These are phyloP conservation scores for Arthrobotrys conoides DNA, from an alignment of 2,329 filamentous ascomycete species.

Conservation along the genomic window DNA sequence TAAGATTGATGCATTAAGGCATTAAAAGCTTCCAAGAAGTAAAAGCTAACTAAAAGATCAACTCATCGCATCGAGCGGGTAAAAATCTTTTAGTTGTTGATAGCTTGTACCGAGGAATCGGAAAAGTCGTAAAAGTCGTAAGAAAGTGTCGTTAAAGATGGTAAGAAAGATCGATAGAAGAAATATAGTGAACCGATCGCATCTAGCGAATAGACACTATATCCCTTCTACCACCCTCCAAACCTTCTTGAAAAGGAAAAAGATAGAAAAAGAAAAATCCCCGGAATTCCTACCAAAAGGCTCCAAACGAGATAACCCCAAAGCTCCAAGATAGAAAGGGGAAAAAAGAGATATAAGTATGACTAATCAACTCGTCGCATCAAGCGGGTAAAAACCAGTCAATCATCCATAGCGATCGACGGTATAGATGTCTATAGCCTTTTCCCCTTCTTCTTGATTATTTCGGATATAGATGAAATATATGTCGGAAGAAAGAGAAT, in stretches of 20 bases:
- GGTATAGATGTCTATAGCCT: slow-evolving; percentile 1
- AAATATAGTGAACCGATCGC: slow-evolving; percentile 37
- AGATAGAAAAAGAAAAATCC: neutral
- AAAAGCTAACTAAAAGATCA: slow-evolving; percentile 24
- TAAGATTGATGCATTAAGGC: neutral
- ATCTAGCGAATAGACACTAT: slow-evolving; percentile 35
- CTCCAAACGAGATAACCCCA: neutral
- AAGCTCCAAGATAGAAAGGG: neutral
- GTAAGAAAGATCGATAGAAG: neutral
- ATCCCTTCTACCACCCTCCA: neutral
- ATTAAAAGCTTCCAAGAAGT: no score
- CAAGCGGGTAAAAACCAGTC: slow-evolving; percentile 47
- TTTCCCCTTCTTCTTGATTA: neutral
- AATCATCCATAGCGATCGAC: slow-evolving; percentile 14
- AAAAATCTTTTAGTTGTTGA: slow-evolving; percentile 23
- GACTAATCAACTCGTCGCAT: slow-evolving; percentile 46
- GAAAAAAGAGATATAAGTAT: neutral
- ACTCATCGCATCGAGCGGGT: slow-evolving; percentile 51
- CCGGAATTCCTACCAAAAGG: slow-evolving; percentile 27
- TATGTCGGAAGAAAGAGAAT: neutral
- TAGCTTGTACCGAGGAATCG: neutral
- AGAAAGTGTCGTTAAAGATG: neutral
- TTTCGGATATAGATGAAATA: no score
- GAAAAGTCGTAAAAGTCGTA: neutral
- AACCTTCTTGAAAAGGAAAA: neutral